Evolutionary conservation across 1,284 basidiomycete species (phyloP), one percentile per base, ranked within the genome.

Genomic region (Kwoniella shivajii): DNA sequence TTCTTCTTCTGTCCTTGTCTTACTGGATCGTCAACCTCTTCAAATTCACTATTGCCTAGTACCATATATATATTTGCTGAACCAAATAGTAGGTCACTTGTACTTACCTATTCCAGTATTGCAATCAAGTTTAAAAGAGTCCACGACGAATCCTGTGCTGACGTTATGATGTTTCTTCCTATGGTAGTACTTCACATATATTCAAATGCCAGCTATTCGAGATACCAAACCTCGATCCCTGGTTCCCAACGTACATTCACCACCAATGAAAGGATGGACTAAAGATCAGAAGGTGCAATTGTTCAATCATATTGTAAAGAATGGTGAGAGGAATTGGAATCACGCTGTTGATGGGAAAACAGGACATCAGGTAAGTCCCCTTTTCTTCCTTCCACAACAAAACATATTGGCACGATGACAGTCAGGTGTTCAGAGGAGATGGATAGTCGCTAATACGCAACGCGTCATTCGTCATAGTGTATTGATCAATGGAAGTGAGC

Each of bases 401-500:
- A 48, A 24, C 4, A 18, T 37, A 24, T 22, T 10, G 11, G 7
- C 24, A n/a, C 46, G 31, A 20, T n/a, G 34, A n/a, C 27, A 31
- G 43, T 14, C 10, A 41, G 41, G 16, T 13, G 26, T 20, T 30
- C 18, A 47, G 27, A 6, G 27, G 16, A 10, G 44, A 7, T 2
- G 44, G 5, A n/a, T n/a, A n/a, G n/a, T n/a, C n/a, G n/a, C n/a
- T n/a, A n/a, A n/a, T n/a, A n/a, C n/a, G 18, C 52, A 38, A 9
- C 27, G 14, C 20, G 3, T 16, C 16, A 45, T 24, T 13, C 9
- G 29, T 9, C 26, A 18, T 10, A 50, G 57, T 39, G 39, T 13
- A 41, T 37, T 11, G 59, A 61, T 18, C 59, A 61, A 34, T 61
- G 59, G 59, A 61, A 57, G 51, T 57, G 43, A 48, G 59, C 54